Conservation (phyloP, 768 basidiomycete genomes). For the Neoboletus brunneissimus region DNA sequence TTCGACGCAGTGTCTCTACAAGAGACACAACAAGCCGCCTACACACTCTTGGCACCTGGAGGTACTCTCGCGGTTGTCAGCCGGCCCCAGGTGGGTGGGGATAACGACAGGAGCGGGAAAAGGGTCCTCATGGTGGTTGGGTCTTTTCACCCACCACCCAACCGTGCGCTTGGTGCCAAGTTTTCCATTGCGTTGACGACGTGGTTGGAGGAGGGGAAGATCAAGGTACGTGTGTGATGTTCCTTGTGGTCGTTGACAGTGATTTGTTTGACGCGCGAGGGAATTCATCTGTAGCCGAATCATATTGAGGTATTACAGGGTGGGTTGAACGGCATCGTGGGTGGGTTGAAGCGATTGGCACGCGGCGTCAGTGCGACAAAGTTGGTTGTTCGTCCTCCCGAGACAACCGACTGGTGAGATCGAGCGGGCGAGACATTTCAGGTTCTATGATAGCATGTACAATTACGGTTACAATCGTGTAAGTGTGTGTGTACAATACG, state of each 20-base stretch:
- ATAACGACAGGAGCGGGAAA: background rate
- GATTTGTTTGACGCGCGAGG: background rate
- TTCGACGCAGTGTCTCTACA: constrained; percentile 31
- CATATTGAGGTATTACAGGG: constrained; percentile 36
- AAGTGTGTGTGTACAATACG: too few species aligned
- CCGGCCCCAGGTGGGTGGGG: background rate
- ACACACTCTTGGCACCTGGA: constrained; percentile 27
- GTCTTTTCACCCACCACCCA: background rate
- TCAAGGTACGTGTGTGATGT: constrained; percentile 14
- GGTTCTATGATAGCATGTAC: background rate
- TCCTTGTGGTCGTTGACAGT: background rate
- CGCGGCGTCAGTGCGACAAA: constrained; percentile 38
- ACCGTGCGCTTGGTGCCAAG: constrained; percentile 4
- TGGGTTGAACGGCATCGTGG: constrained; percentile 36
- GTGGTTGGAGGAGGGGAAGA: constrained; percentile 15
- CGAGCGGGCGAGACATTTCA: background rate
- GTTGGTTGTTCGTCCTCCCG: constrained; percentile 9
- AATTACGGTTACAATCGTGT: too few species aligned
- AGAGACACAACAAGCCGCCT: constrained; percentile 34
- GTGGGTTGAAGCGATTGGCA: constrained; percentile 32
- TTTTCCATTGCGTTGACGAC: constrained; percentile 8
- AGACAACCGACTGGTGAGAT: background rate
- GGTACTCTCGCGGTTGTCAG: constrained; percentile 26
- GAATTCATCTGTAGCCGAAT: constrained; percentile 31
- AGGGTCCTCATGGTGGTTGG: background rate